Evolutionary conservation across 441 rosid species (phyloP), one percentile per base, ranked within the genome.

Genomic region (Pelargonium australe): DNA sequence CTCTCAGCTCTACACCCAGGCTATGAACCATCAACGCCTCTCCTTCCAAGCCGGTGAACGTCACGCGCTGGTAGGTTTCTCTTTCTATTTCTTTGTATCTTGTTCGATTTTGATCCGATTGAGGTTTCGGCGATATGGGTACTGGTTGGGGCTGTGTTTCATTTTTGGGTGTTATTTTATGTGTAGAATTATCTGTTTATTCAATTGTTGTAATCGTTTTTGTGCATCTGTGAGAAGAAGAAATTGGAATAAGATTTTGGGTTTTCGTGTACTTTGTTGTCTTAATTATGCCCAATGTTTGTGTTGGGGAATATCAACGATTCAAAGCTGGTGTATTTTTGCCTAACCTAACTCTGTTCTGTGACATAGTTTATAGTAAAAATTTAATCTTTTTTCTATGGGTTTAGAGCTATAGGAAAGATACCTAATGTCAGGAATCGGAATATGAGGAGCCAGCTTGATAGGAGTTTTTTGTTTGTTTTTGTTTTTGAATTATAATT

Each of bases 11-110:
- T 85, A 87, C 68, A 80, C 88, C 0, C 90, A 87, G 64, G 80
- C 92, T 70, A 85, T 85, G 90, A 85, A 78, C 69, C 88, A 87
- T 45, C 90, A 87, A 76, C 85, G 87, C 64, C 81, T 80, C 69
- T 83, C 88, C 79, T 87, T 85, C 82, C 88, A 83, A 72, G 84
- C 92, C 57, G 90, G 92, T 5, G 92, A 87, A 77, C 90, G 92
- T 53, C 77, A 87, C 72, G 83, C 86, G 4, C 51, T 83, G 84
- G 92, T 87, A 9, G 19, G 47, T 31, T 5, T 61, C 51, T 12
- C n/a, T 41, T 10, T 49, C 11, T 5, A 5, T 67, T 2, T 60
- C 0, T 4, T 1, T 31, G 14, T 63, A 1, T 8, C 16, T 19
- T 47, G 47, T 74, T 25, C 64, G 55, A 4, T 12, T 63, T 67